Evolutionary conservation across 2,329 filamentous ascomycete genomes (phyloP).

Genomic region (Cladophialophora yegresii): DNA sequence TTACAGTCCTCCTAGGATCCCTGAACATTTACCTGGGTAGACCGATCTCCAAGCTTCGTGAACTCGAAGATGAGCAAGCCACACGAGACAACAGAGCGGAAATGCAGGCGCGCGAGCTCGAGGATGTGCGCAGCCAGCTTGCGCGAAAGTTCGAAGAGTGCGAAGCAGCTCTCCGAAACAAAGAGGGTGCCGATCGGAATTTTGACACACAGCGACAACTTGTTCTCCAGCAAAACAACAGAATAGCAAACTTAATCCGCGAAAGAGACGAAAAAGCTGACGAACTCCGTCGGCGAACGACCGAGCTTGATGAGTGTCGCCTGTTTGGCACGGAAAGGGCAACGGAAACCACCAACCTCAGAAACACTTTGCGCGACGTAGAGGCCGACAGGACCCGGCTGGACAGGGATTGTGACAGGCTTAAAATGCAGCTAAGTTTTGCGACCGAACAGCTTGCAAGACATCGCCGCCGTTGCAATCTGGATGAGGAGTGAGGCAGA

Average conservation of each 20-base stretch:
- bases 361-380: neutral
- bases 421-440: neutral
- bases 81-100: slow-evolving; percentile 3
- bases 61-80: slow-evolving; percentile 3
- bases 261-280: neutral
- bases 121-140: neutral
- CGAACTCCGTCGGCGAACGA: neutral
- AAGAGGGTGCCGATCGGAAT: neutral
- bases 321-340: neutral
- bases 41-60: neutral
- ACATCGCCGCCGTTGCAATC: neutral
- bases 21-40: slow-evolving; percentile 3
- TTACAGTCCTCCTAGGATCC: neutral
- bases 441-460: slow-evolving; percentile 7
- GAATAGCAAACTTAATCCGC: neutral
- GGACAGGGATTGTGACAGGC: neutral
- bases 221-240: slow-evolving; percentile 1
- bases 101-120: neutral
- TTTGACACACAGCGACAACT: slow-evolving; percentile 5
- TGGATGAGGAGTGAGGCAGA: neutral
- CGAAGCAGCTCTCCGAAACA: neutral
- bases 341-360: neutral
- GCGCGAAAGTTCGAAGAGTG: neutral
- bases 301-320: neutral
- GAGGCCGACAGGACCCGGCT: neutral